Base-by-base conservation (phyloP, 495 filamentous ascomycete species). In the Penicillium diatomitis region DNA sequence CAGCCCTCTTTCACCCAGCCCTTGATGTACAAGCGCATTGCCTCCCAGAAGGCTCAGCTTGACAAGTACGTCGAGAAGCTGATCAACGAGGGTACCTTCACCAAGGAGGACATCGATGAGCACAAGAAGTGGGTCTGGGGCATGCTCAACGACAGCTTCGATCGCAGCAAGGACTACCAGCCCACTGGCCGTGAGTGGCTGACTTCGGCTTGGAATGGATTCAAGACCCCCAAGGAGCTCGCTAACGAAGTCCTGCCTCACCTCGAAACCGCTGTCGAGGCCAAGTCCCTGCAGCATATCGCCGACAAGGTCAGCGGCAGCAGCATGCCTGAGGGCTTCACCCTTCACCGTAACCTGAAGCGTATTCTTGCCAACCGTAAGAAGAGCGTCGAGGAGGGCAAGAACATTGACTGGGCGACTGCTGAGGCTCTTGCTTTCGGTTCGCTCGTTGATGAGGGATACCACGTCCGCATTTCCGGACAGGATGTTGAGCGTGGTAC, bases 91-190 rank as follows among this genome's bases (percentile, higher is more conserved):
- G 84, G 87, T 52, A 90, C 87, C 46, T 97, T 98, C 75, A 96
- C 90, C 49, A 88, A 95, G 72, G 90, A 91, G 57, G 92, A 98
- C 61, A 87, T 98, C 49, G 90, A 98, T 51, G 92, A 98, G 76
- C 92, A 98, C 78, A 95, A 92, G 75, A 87, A 94, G 69, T 98
- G 92, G 92, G 94, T 97, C 44, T 98, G 94, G 92, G 88, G 87
- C 53, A 97, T 97, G 91, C 74, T 98, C 39, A 88, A 90, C 61
- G 90, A 95, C 64, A 95, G 88, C 74, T 98, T 97, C 68, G 78
- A 89, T 53, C 86, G 91, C 64, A 94, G 88, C 71, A 96, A 89
- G 72, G 91, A 98, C 62, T 98, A 98, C 67, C 86, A 95, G 71
- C 89, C 92, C 20, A 91, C 85, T 37, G 82, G 91, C 49, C 95